Base-by-base conservation (phyloP, 2,329 filamentous ascomycete species). In the Sphaerulina musiva region DNA sequence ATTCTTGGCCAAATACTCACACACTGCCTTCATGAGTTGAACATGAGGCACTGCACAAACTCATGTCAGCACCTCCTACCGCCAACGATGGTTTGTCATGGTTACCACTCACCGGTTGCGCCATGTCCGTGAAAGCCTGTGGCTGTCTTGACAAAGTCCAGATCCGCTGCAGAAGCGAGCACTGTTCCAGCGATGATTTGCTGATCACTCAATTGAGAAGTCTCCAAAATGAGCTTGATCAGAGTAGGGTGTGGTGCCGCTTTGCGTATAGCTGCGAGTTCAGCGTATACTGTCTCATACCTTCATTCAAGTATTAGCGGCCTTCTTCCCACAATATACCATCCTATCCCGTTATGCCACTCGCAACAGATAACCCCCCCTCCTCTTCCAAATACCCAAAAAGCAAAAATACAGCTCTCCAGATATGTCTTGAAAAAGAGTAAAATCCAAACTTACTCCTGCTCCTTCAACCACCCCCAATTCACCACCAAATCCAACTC, bases 401-500 rank as follows among this genome's bases (percentile, higher is more conserved):
- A 17, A 17, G 1, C 14, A 17, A 17, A 17, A 17, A 17, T 1
- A 17, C 14, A 17, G 14, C 14, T 17, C 14, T 17, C 14, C 14
- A n/a, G n/a, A n/a, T n/a, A n/a, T n/a, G n/a, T n/a, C n/a, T n/a
- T 17, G 14, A 17, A 17, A 17, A 17, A 17, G 14, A 1, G 14
- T 17, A 17, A 17, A 17, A 17, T 17, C 14, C 14, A 17, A 17
- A 17, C 14, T 17, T 17, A 17, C 48, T 74, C 44, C 11, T 51
- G 42, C 7, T 58, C 48, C 31, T 66, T 56, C 17, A 83, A 69
- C 3, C 75, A 68, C 2, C 70, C 69, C 61, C 78, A 76, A 53
- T 83, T 82, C 46, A 83, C 70, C 2, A 84, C 81, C 64, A 82
- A 75, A 63, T 83, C 80, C 34, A 83, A 72, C 64, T 84, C 81